These are phyloP conservation scores for Viola pubescens DNA, from an alignment of 441 rosid genomes.

Conservation along the genomic window DNA sequence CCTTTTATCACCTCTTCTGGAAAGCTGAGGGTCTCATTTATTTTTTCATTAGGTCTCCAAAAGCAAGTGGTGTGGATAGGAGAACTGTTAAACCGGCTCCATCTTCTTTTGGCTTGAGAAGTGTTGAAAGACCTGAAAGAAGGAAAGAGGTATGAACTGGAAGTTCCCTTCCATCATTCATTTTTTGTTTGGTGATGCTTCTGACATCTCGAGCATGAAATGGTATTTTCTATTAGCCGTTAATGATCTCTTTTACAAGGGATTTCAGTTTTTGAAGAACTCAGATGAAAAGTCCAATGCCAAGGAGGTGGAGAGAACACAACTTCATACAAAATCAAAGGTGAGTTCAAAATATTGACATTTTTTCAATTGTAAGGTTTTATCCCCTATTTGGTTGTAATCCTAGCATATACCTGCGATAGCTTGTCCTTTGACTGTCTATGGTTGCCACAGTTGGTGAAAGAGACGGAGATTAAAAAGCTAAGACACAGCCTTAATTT, in stretches of 20 bases:
- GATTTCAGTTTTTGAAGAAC: constrained; percentile 43
- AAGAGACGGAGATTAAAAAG: constrained; percentile 39
- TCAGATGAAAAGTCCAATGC: constrained; percentile 37
- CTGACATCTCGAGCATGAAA: constrained; percentile 7
- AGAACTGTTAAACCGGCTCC: constrained; percentile 46
- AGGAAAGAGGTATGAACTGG: constrained; percentile 44
- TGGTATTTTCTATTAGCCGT: constrained; percentile 11
- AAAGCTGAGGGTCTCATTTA: constrained; percentile 15
- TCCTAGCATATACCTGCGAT: neutral
- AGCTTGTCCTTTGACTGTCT: constrained; percentile 1
- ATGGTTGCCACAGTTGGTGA: constrained; percentile 39
- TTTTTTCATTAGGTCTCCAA: constrained; percentile 37
- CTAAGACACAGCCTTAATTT: constrained; percentile 34
- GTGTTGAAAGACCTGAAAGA: constrained; percentile 35
- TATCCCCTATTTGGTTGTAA: neutral
- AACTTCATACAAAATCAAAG: constrained; percentile 46
- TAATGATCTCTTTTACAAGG: constrained; percentile 9
- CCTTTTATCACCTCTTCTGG: constrained; percentile 3
- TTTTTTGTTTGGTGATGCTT: constrained; percentile 1
- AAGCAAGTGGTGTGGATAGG: constrained; percentile 40
- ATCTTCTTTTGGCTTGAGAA: constrained; percentile 37
- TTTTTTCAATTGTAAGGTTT: neutral
- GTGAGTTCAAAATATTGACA: constrained; percentile 22
- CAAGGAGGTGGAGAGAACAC: constrained; percentile 33
- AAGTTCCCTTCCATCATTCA: neutral